These are phyloP conservation scores for Sedum album DNA, from an alignment of 164 flowering plant species.

Conservation along the genomic window DNA sequence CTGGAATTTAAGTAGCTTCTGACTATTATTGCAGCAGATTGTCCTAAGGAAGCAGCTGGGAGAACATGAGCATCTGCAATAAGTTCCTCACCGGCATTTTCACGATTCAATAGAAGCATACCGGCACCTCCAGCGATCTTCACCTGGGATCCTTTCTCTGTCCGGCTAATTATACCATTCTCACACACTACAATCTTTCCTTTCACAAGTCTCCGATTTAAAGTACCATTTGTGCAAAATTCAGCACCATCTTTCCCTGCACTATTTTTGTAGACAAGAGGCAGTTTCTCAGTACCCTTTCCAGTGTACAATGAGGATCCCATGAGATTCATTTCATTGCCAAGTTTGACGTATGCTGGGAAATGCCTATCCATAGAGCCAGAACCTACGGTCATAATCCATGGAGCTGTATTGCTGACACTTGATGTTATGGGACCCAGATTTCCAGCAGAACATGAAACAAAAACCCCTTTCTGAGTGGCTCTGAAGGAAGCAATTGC, in stretches of 20 bases:
- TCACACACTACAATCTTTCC: slow-evolving; percentile 80
- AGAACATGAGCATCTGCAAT: slow-evolving; percentile 75
- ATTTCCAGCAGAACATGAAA: slow-evolving; percentile 62
- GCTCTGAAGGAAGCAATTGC: slow-evolving; percentile 37
- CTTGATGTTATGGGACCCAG: slow-evolving; percentile 37
- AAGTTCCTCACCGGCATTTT: slow-evolving; percentile 60
- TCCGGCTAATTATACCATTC: slow-evolving; percentile 59
- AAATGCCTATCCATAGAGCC: slow-evolving; percentile 55
- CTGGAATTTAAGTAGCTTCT: slow-evolving; percentile 40
- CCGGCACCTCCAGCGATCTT: slow-evolving; percentile 77
- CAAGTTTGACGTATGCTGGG: slow-evolving; percentile 46
- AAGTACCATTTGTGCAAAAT: slow-evolving; percentile 63
- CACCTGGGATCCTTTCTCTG: slow-evolving; percentile 69
- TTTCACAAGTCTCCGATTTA: slow-evolving; percentile 38
- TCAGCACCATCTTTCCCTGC: slow-evolving; percentile 37
- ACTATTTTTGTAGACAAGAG: slow-evolving; percentile 37
- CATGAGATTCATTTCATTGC: slow-evolving; percentile 32
- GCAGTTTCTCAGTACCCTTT: slow-evolving; percentile 21
- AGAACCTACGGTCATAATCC: slow-evolving; percentile 75
- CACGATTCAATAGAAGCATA: slow-evolving; percentile 68
- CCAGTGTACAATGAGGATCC: slow-evolving; percentile 58
- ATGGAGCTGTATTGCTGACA: slow-evolving; percentile 56
- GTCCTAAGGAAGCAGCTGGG: slow-evolving; percentile 66
- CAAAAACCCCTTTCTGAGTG: slow-evolving; percentile 38
- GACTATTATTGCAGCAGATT: slow-evolving; percentile 46